Evolutionary conservation across 2,329 filamentous ascomycete species (phyloP).

Genomic region (Drechslerella dactyloides): DNA sequence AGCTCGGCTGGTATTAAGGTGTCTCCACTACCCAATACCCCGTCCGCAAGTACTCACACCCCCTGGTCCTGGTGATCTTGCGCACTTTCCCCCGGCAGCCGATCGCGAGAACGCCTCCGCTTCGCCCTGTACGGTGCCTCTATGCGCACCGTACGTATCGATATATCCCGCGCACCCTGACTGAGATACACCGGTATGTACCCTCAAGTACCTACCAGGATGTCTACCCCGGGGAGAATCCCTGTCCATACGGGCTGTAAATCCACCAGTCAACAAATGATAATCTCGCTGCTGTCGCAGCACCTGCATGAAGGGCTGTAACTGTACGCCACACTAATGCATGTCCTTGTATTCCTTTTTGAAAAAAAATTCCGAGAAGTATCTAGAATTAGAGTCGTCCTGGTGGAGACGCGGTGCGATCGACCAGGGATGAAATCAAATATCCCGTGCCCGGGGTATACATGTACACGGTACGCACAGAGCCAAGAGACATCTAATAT

Average conservation of each 20-base stretch:
- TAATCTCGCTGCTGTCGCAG: background rate
- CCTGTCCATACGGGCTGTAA: background rate
- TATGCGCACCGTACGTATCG: background rate
- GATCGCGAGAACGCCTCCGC: slow-evolving; percentile 10
- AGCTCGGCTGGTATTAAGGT: slow-evolving; percentile 22
- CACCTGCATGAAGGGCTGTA: background rate
- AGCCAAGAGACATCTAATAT: too few species aligned
- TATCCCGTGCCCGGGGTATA: background rate
- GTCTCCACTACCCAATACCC: too few species aligned
- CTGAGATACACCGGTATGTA: background rate
- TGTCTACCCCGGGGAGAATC: background rate
- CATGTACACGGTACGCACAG: too few species aligned
- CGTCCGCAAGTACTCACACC: slow-evolving; percentile 3
- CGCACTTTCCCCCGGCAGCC: slow-evolving; percentile 23
- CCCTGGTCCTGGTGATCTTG: slow-evolving; percentile 2
- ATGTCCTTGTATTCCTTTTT: background rate
- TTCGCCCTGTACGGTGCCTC: too few species aligned
- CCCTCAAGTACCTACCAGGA: background rate
- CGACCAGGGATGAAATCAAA: background rate
- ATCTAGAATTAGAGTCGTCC: background rate
- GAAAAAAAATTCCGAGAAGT: slow-evolving; percentile 1
- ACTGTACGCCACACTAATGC: background rate
- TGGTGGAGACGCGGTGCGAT: background rate
- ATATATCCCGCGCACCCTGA: background rate
- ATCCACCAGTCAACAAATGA: background rate